Base-by-base conservation (phyloP, 352 stramenopile species). In the Pseudoperonospora humuli region DNA sequence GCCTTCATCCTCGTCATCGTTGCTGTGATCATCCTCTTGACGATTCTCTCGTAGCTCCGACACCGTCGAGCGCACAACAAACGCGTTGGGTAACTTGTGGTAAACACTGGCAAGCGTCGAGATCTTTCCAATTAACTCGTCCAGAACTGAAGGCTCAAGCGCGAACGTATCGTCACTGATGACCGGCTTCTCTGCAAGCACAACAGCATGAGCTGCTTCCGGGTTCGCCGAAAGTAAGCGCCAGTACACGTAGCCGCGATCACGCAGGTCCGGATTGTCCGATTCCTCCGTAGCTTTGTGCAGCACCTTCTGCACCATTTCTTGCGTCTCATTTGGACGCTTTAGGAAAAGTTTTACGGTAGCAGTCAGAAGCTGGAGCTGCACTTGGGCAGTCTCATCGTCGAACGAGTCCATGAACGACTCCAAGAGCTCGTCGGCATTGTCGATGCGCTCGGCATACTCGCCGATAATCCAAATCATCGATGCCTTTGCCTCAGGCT, bases 381-480 rank as follows among this genome's bases (percentile, higher is more conserved):
- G 96, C 14, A 99, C 96, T 23, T 96, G 73, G 8, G 84, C 67
- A 13, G 85, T 97, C 67, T 99, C 96, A 37, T 99, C 96, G 44
- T 98, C 87, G 58, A 99, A 99, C 3, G 90, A 88, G 40, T 99
- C 96, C 24, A 99, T 83, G 70, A 99, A 99, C 39, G 89, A 97
- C 54, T 99, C 96, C 7, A 99, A 64, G 14, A 99, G 73, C 61
- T 99, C 96, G 64, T 99, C 96, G 0, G 96, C 96, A 64, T 99
- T 99, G 60, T 99, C 96, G 50, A 99, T 99, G 43, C 95, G 93
- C 63, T 99, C 96, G 3, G 96, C 95, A 62, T 99, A 99, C 75
- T 99, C 96, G 24, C 96, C 96, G 58, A 99, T 98, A 62, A 99
- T 99, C 96, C 96, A 99, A 61, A 99, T 97, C 93, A 99, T 99